Percentiles rank a stretch among this genome's conserved stretches.
Evolutionary conservation across 108 stramenopile genomes (phyloP).

Genomic region (Nannochloropsis gaditana): DNA sequence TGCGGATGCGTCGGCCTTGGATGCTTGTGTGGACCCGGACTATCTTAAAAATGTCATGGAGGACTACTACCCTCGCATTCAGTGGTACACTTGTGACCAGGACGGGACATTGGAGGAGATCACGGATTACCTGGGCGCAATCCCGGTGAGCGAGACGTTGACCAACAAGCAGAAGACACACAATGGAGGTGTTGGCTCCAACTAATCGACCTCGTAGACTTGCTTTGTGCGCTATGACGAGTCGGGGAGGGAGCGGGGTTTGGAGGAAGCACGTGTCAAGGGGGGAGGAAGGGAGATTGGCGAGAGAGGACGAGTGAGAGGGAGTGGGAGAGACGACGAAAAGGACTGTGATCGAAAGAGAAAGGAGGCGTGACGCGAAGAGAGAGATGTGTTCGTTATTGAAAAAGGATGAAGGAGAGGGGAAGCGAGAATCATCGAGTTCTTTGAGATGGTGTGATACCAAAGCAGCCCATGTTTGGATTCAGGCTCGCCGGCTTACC

Average conservation of each 20-base stretch:
- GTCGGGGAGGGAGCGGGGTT: neutral
- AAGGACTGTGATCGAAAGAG: no score
- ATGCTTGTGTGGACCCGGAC: conserved; percentile 8
- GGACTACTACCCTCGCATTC: neutral
- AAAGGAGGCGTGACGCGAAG: no score
- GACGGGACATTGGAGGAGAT: neutral
- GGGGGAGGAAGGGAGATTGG: neutral
- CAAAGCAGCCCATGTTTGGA: no score
- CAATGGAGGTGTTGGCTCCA: conserved; percentile 17
- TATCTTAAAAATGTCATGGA: neutral
- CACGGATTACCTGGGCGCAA: neutral
- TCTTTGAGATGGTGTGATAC: no score
- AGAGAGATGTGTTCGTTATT: no score
- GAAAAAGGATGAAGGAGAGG: no score
- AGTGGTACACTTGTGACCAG: neutral
- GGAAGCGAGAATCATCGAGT: no score
- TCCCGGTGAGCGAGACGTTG: neutral
- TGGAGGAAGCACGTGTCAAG: neutral
- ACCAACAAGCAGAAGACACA: neutral
- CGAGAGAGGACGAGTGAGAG: neutral
- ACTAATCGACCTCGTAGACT: neutral
- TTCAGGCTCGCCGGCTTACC: no score
- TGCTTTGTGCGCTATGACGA: neutral
- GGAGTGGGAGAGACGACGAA: no score
- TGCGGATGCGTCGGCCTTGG: neutral